Evolutionary conservation across 2,329 filamentous ascomycete genomes (phyloP).

Genomic region (Xylaria sp.): DNA sequence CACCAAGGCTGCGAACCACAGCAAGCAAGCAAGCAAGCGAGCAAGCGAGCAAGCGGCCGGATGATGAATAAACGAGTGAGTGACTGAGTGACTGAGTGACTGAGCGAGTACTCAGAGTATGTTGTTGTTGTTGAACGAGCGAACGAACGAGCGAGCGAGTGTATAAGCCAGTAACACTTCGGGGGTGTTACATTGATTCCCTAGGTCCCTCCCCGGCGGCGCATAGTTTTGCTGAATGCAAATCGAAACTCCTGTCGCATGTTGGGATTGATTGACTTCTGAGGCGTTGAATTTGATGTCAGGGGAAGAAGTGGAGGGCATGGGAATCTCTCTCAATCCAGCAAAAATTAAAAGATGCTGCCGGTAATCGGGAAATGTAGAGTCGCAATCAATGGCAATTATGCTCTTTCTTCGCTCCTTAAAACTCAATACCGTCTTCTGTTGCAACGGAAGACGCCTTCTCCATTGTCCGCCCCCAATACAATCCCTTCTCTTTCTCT

Average conservation of each 20-base stretch:
- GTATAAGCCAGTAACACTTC: conserved; percentile 22
- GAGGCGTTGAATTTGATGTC: conserved; percentile 5
- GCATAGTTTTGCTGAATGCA: conserved; percentile 13
- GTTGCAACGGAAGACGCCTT: conserved; percentile 13
- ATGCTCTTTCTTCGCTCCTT: conserved; percentile 3
- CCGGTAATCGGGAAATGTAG: conserved; percentile 20
- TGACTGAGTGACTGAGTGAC: neutral
- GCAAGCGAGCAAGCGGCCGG: neutral
- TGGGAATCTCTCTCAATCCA: conserved; percentile 5
- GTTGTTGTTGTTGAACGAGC: neutral
- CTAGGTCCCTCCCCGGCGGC: neutral
- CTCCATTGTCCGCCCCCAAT: conserved; percentile 21
- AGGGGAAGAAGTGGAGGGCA: conserved; percentile 20
- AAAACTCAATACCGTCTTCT: conserved; percentile 15
- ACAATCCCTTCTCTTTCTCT: conserved; percentile 11
- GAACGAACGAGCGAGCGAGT: conserved; percentile 8
- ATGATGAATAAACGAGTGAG: conserved; percentile 6
- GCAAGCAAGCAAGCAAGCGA: conserved; percentile 12
- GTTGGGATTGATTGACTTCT: conserved; percentile 30
- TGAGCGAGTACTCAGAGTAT: too few relatives aligned
- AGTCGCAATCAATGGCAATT: conserved; percentile 19
- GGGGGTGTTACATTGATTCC: conserved; percentile 14
- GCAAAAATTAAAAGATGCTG: conserved; percentile 8
- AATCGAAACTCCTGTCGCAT: conserved; percentile 33
- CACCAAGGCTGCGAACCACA: conserved; percentile 21